These are phyloP conservation scores for Breviolum minutum DNA, from an alignment of 73 alveolate genomes.

Conservation along the genomic window DNA sequence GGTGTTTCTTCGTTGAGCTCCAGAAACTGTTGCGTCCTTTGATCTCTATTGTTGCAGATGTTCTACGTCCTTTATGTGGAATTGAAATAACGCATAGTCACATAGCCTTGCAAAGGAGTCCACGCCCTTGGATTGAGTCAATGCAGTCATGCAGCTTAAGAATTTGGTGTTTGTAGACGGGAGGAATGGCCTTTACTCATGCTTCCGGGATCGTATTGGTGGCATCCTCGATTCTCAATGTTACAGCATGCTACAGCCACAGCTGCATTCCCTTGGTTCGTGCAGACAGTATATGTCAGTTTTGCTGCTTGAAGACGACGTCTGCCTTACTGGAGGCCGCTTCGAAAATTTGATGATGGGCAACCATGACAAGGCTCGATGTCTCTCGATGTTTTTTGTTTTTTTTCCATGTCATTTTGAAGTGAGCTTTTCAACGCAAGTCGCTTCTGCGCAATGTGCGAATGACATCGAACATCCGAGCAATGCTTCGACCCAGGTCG, in stretches of 20 bases:
- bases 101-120: background rate
- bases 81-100: background rate
- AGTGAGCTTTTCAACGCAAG: too few species aligned
- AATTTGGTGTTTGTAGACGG: background rate
- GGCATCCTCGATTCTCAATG: background rate
- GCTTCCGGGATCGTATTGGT: slow-evolving; percentile 75
- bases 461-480: background rate
- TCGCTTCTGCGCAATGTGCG: background rate
- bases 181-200: slow-evolving; percentile 65
- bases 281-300: background rate
- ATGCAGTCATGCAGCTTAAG: background rate
- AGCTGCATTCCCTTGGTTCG: too few species aligned
- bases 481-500: slow-evolving; percentile 22
- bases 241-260: background rate
- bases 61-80: background rate
- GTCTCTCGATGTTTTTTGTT: background rate
- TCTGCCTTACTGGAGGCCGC: background rate
- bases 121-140: background rate
- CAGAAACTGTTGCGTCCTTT: too few species aligned
- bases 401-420: too few species aligned
- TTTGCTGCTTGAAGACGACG: background rate
- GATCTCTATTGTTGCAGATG: background rate
- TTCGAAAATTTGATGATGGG: slow-evolving; percentile 1
- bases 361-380: slow-evolving; percentile 16
- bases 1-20: background rate